A percentile compares a stretch with the other conserved stretches of the same genome.
These are phyloP conservation scores for Stachybotrys chlorohalonatus DNA, from an alignment of 2,329 filamentous ascomycete species.

Conservation along the genomic window DNA sequence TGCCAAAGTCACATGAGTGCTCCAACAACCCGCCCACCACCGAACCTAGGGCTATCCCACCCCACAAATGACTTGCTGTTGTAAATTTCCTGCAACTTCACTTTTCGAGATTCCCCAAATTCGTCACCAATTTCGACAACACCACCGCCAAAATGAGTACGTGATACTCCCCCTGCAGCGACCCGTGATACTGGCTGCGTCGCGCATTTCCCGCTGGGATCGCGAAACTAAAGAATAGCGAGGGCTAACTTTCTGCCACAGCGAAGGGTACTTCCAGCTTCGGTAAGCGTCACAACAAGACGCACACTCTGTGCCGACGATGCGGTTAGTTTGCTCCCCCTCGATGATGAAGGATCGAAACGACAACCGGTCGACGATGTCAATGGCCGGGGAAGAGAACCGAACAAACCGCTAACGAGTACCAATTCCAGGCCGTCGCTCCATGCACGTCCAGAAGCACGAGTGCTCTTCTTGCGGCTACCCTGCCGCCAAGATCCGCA, in stretches of 20 bases:
- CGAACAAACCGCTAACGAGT: slow-evolving; percentile 14
- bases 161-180: slow-evolving; percentile 14
- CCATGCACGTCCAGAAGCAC: slow-evolving; percentile 99
- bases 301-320: slow-evolving; percentile 96
- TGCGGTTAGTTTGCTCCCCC: slow-evolving; percentile 63
- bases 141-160: slow-evolving; percentile 50
- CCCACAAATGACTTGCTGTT: slow-evolving; percentile 27
- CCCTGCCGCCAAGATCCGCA: slow-evolving; percentile 92
- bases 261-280: slow-evolving; percentile 51
- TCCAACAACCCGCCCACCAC: background rate
- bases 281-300: slow-evolving; percentile 82
- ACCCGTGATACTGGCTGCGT: background rate
- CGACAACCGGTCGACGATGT: background rate
- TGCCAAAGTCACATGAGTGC: slow-evolving; percentile 13
- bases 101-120: slow-evolving; percentile 12
- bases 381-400: slow-evolving; percentile 2
- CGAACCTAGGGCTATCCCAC: slow-evolving; percentile 27
- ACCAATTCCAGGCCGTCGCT: slow-evolving; percentile 66
- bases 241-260: slow-evolving; percentile 22
- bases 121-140: slow-evolving; percentile 7
- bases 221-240: slow-evolving; percentile 5
- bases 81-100: slow-evolving; percentile 29
- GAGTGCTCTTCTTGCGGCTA: slow-evolving; percentile 94
- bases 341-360: slow-evolving; percentile 1
- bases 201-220: slow-evolving; percentile 1